Percentiles rank a stretch among this genome's conserved stretches.
These are phyloP conservation scores for Cupressus sempervirens DNA, from an alignment of 75 land plant genomes.

Conservation along the genomic window DNA sequence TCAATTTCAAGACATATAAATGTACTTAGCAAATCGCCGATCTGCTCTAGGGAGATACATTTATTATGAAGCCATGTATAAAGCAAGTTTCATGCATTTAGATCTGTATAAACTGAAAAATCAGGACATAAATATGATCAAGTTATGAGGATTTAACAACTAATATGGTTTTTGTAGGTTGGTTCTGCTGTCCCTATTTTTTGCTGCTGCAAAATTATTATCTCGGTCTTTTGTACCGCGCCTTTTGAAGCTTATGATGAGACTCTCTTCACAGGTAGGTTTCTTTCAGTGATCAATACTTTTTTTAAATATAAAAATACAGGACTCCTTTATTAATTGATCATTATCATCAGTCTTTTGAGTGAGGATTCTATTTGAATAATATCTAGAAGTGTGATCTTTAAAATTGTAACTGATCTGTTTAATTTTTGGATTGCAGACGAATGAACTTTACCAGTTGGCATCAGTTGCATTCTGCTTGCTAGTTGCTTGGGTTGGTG, in stretches of 20 bases:
- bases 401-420: neutral
- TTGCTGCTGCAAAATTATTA: constrained; percentile 49
- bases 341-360: neutral
- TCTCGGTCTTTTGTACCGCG: constrained; percentile 85
- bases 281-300: neutral
- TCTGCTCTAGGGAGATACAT: too few species aligned
- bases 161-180: constrained; percentile 43
- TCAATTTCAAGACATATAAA: too few species aligned
- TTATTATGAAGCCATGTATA: too few species aligned
- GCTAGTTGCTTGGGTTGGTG: constrained; percentile 42
- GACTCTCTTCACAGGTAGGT: constrained; percentile 56
- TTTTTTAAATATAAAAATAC: neutral
- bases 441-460: constrained; percentile 47
- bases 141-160: too few species aligned
- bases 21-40: too few species aligned
- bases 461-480: constrained; percentile 51
- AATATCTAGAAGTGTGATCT: neutral
- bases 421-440: constrained; percentile 19
- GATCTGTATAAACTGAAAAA: too few species aligned
- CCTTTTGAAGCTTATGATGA: constrained; percentile 82
- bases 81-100: too few species aligned
- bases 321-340: neutral
- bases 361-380: neutral
- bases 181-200: constrained; percentile 56
- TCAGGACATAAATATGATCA: too few species aligned